phyloP scores from a whole-genome alignment of 2,329 filamentous ascomycete species.

The Orbilia quercus region DNA sequence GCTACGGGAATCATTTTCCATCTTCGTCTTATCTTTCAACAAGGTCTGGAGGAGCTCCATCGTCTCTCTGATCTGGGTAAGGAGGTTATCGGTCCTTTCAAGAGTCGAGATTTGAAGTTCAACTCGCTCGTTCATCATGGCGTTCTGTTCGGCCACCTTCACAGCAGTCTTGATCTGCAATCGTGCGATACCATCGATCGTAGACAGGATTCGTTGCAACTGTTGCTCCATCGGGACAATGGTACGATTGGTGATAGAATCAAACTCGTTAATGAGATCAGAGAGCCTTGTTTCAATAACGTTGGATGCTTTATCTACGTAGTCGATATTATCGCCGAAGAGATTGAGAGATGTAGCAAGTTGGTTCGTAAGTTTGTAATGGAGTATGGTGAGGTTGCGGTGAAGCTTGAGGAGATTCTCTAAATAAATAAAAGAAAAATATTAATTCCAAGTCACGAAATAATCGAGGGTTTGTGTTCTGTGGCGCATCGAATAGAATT shows the following conservation, averaged over 20 bases:
- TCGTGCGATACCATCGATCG: slow-evolving; percentile 14
- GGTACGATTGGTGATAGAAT: slow-evolving; percentile 14
- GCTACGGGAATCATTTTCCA: slow-evolving; percentile 23
- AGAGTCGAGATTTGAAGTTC: background rate
- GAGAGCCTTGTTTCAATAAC: slow-evolving; percentile 8
- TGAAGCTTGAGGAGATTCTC: slow-evolving; percentile 47
- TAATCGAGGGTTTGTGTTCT: background rate
- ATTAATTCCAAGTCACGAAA: background rate
- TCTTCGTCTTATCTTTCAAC: background rate
- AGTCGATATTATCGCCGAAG: slow-evolving; percentile 12
- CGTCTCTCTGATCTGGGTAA: background rate
- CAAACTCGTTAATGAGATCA: slow-evolving; percentile 22
- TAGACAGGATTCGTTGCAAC: slow-evolving; percentile 5
- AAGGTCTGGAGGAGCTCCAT: slow-evolving; percentile 6
- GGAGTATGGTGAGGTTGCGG: slow-evolving; percentile 37
- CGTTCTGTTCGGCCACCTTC: slow-evolving; percentile 6
- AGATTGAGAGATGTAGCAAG: slow-evolving; percentile 26
- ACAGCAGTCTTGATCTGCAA: slow-evolving; percentile 3
- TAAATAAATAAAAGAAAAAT: background rate
- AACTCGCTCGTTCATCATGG: background rate
- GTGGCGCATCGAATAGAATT: too few relatives aligned
- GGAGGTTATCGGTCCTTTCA: background rate
- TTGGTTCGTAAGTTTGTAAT: slow-evolving; percentile 35
- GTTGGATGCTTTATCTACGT: background rate
- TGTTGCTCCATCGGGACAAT: slow-evolving; percentile 16